Conservation (phyloP, 352 stramenopile genomes). For the Pythium brassicae region DNA sequence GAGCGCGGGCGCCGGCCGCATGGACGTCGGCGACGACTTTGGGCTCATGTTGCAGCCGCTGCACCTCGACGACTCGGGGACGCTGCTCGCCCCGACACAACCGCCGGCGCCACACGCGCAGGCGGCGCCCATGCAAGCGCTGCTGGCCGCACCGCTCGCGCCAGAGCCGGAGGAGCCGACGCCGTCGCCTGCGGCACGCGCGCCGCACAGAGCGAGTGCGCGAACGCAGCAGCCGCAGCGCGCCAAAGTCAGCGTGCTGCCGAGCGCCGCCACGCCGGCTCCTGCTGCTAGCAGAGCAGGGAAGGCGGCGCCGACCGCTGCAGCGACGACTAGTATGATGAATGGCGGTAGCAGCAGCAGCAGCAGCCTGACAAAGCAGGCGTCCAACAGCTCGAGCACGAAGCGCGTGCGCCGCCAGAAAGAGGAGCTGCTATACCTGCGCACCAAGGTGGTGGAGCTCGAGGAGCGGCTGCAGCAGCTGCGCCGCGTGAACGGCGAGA, state of each 20-base stretch:
- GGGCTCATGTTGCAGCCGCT: constrained; percentile 13
- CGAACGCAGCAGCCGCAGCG: not conserved
- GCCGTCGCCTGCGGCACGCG: not conserved
- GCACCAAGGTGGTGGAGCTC: constrained; percentile 18
- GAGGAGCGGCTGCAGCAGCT: constrained; percentile 14
- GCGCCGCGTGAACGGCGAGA: constrained; percentile 11
- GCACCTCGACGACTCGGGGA: constrained; percentile 4
- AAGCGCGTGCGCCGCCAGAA: constrained; percentile 19
- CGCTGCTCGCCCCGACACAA: not conserved
- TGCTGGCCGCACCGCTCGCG: constrained; percentile 5
- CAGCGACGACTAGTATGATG: no score
- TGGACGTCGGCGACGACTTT: constrained; percentile 7
- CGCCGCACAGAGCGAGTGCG: not conserved
- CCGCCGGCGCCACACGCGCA: not conserved
- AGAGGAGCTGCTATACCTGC: constrained; percentile 19
- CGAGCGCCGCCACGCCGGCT: not conserved
- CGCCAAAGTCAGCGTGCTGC: not conserved
- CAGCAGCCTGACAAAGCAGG: not conserved
- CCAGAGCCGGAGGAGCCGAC: not conserved
- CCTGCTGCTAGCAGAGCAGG: not conserved
- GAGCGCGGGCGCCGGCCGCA: not conserved
- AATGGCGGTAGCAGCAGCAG: not conserved
- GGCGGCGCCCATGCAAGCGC: constrained; percentile 7
- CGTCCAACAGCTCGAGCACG: constrained; percentile 13
- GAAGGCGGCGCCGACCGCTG: not conserved